Conservation (phyloP, 2,329 filamentous ascomycete species). For the Hypoxylon sp. region DNA sequence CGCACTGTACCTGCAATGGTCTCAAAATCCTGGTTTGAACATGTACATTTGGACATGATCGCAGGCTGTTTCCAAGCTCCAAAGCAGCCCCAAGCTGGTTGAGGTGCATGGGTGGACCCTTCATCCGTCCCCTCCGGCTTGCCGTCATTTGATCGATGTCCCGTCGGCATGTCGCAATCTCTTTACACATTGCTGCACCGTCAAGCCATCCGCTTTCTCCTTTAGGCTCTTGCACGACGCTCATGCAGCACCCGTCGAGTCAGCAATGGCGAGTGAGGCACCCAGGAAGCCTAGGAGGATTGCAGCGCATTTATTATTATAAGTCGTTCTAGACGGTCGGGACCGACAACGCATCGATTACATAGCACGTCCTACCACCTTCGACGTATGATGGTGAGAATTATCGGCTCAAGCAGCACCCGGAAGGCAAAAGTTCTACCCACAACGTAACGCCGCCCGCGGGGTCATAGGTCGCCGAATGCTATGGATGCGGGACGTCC, state of each 20-base stretch:
- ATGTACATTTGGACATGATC: slow-evolving; percentile 16
- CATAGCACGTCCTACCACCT: slow-evolving; percentile 13
- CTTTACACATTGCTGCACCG: slow-evolving; percentile 31
- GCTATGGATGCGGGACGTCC: slow-evolving; percentile 24
- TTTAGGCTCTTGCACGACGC: slow-evolving; percentile 38
- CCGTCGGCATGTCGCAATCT: slow-evolving; percentile 47
- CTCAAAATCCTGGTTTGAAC: slow-evolving; percentile 9
- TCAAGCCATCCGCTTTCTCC: slow-evolving; percentile 42
- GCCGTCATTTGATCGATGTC: slow-evolving; percentile 42
- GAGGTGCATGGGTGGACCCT: slow-evolving; percentile 28
- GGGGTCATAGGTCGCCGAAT: slow-evolving; percentile 25
- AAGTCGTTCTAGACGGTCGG: slow-evolving; percentile 40
- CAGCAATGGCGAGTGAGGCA: slow-evolving; percentile 21
- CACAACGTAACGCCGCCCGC: slow-evolving; percentile 18
- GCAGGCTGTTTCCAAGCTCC: slow-evolving; percentile 5
- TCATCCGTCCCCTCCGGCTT: slow-evolving; percentile 43
- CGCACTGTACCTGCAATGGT: slow-evolving; percentile 39
- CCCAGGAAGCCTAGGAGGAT: slow-evolving; percentile 34
- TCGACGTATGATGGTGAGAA: slow-evolving; percentile 24
- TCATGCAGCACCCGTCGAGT: slow-evolving; percentile 27
- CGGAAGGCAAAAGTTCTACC: slow-evolving; percentile 18
- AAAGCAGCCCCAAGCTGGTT: slow-evolving; percentile 12
- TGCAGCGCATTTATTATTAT: slow-evolving; percentile 39
- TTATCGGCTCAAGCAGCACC: slow-evolving; percentile 17
- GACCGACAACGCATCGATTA: slow-evolving; percentile 42